Conservation (phyloP, 306 rosid species). For the Pachyrhizus erosus region DNA sequence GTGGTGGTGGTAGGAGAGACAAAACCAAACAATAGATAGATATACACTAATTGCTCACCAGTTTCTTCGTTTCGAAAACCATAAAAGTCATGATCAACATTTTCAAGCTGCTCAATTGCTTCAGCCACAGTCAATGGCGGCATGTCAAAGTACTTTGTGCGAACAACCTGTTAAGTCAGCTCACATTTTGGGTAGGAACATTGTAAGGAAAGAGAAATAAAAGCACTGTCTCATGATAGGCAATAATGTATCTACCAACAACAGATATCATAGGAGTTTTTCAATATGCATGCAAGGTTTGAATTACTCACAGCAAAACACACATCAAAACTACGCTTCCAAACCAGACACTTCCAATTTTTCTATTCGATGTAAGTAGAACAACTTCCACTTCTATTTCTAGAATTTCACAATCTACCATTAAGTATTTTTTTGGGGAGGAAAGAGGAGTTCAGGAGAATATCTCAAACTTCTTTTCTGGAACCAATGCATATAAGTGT, state of each 20-base stretch:
- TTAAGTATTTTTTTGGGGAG: neutral
- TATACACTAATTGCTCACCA: constrained; percentile 50
- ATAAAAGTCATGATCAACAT: constrained; percentile 88
- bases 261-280: constrained; percentile 1
- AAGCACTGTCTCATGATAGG: constrained; percentile 21
- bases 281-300: constrained; percentile 12
- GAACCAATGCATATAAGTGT: neutral
- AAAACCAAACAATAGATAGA: constrained; percentile 22
- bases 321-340: neutral
- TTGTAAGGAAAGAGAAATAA: neutral
- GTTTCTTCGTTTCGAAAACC: constrained; percentile 95
- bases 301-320: neutral
- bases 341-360: neutral
- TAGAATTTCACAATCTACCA: neutral
- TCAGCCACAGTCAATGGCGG: constrained; percentile 92
- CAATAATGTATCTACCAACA: constrained; percentile 8
- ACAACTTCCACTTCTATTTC: constrained; percentile 12
- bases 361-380: neutral
- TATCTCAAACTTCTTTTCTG: neutral
- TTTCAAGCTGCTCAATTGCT: constrained; percentile 88
- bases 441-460: neutral
- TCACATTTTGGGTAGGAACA: constrained; percentile 26
- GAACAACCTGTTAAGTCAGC: constrained; percentile 67
- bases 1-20: neutral
- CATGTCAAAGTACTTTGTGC: constrained; percentile 92